Percentiles rank a stretch among this genome's conserved stretches.
These are phyloP conservation scores for Nemania sp. DNA, from an alignment of 2,329 filamentous ascomycete species.

Conservation along the genomic window DNA sequence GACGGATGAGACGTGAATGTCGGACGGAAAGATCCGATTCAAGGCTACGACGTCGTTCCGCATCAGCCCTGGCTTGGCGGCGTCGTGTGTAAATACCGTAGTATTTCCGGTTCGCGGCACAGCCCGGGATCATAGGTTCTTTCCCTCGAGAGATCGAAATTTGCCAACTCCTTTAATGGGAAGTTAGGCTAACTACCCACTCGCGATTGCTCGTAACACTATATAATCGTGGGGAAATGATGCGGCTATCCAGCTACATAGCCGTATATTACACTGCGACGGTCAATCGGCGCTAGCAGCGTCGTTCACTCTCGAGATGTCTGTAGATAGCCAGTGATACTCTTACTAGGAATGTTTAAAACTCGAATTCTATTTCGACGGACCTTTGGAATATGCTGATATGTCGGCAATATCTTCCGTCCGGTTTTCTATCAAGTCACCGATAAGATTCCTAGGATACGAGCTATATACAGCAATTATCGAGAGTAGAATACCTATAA, in stretches of 20 bases:
- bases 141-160: conserved; percentile 43
- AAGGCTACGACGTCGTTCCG: conserved; percentile 52
- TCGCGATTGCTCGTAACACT: neutral
- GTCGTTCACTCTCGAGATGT: conserved; percentile 48
- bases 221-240: conserved; percentile 11
- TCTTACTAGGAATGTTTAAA: neutral
- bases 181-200: too few species aligned
- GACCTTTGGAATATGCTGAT: neutral
- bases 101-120: conserved; percentile 61
- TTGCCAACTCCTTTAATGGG: conserved; percentile 53
- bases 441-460: neutral
- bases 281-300: conserved; percentile 52
- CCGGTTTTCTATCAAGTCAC: neutral
- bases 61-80: conserved; percentile 55
- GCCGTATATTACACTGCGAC: conserved; percentile 54
- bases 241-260: conserved; percentile 29
- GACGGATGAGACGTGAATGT: neutral
- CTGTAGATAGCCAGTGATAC: neutral
- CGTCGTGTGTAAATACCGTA: conserved; percentile 50
- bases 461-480: neutral
- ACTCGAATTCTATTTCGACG: neutral
- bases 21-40: conserved; percentile 32
- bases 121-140: conserved; percentile 49
- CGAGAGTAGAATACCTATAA: neutral
- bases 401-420: neutral